Evolutionary conservation across 352 stramenopile genomes (phyloP), one percentile per base, ranked within the genome.

Genomic region (Phytophthora hybrid): DNA sequence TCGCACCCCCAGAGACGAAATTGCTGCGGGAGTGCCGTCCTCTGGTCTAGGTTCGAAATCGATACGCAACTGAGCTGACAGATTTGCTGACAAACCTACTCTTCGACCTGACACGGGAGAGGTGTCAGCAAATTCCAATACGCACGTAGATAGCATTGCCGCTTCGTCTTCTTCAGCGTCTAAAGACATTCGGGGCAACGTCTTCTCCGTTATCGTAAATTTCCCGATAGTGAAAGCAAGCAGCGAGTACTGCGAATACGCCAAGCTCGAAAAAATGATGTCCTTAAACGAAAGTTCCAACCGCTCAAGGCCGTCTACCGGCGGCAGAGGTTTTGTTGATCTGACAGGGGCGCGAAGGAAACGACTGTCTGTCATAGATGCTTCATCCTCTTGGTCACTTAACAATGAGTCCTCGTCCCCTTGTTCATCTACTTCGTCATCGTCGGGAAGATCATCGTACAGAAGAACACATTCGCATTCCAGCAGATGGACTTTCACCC

Each of bases 381-480:
- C n/a, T 55, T 66, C 67, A 47, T 63, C 52, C 11, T 79, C 67
- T 23, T 59, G 59, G 26, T 67, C 64, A 61, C 60, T 71, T 19
- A 54, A 23, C 11, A 59, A 54, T 18, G 41, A 49, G 41, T 76
- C 73, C 16, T 80, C 74, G 11, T 63, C 59, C 34, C 11, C 26
- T 32, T 82, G 67, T 4, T 70, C 65, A 1, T 75, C 53, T 1
- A 74, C 72, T 13, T 84, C 77, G 6, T 81, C 77, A 11, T 91
- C 80, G 53, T 93, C 84, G 1, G 77, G 79, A 19, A 95, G 68
- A 59, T 97, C 89, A 62, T 97, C 88, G 58, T 97, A 97, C 29
- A 97, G 64, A 54, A 97, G 63, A 23, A 93, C 70, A 34, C 91
- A 75, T 4, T 93, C 73, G 34, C 88, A 93, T 54, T 95, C 82